Conservation (phyloP, 768 basidiomycete species). For the Boletellus emodensis region DNA sequence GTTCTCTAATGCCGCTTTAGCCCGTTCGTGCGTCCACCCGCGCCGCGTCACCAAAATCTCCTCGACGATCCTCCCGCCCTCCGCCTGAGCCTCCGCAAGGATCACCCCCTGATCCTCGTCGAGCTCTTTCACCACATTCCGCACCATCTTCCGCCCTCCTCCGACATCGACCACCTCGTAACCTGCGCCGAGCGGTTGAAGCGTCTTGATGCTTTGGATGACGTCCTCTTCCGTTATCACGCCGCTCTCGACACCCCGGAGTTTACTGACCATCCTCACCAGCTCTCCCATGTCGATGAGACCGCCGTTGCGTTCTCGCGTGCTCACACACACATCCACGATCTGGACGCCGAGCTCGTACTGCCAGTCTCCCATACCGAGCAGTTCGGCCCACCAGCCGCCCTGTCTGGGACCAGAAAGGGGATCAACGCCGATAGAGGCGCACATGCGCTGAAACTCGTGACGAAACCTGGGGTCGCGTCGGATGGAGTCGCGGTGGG, state of each 20-base stretch:
- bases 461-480: conserved; percentile 65
- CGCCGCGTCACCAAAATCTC: conserved; percentile 53
- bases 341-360: conserved; percentile 95
- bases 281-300: conserved; percentile 87
- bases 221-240: conserved; percentile 83
- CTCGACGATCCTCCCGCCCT: conserved; percentile 68
- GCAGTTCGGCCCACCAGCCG: conserved; percentile 89
- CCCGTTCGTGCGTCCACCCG: conserved; percentile 79
- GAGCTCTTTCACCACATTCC: conserved; percentile 85
- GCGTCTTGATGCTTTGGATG: conserved; percentile 74
- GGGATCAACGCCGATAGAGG: conserved; percentile 91
- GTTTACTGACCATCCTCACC: conserved; percentile 62
- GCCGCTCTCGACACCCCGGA: conserved; percentile 67
- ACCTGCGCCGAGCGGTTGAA: conserved; percentile 87
- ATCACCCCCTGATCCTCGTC: conserved; percentile 87
- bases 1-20: conserved; percentile 76
- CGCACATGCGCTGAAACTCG: conserved; percentile 95
- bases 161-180: conserved; percentile 79
- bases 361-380: conserved; percentile 91
- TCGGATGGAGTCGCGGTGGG: conserved; percentile 70
- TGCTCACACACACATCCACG: conserved; percentile 87
- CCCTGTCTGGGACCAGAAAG: conserved; percentile 87
- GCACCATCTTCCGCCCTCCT: conserved; percentile 70
- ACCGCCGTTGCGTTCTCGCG: conserved; percentile 86
- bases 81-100: conserved; percentile 65